These are phyloP conservation scores for Metschnikowia drakensbergensis DNA, from an alignment of 805 yeast species.

Conservation along the genomic window DNA sequence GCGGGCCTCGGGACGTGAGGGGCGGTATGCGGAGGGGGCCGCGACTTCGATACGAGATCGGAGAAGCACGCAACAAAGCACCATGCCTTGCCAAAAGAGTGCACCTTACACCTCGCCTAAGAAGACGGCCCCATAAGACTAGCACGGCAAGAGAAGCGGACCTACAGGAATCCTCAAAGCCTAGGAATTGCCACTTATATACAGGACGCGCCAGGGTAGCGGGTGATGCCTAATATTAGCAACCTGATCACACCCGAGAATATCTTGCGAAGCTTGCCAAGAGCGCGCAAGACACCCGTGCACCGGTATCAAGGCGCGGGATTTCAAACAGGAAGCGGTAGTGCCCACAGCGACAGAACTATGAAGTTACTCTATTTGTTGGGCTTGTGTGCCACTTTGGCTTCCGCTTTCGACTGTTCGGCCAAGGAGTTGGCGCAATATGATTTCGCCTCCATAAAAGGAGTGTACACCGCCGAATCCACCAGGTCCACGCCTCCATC, in stretches of 20 bases:
- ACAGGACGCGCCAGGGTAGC: no score
- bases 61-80: background rate
- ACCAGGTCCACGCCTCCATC: slow-evolving; percentile 76
- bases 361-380: slow-evolving; percentile 36
- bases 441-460: slow-evolving; percentile 47
- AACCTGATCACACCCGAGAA: no score
- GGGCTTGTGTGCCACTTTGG: slow-evolving; percentile 9
- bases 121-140: no score
- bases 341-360: slow-evolving; percentile 9
- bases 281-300: slow-evolving; percentile 11
- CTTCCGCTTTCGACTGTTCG: slow-evolving; percentile 31
- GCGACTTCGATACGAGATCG: background rate
- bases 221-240: no score
- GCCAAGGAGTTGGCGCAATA: slow-evolving; percentile 33
- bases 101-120: no score
- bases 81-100: no score
- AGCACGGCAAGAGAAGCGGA: no score
- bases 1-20: slow-evolving; percentile 3
- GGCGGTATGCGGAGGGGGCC: slow-evolving; percentile 1
- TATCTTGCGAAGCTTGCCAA: background rate
- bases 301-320: slow-evolving; percentile 23
- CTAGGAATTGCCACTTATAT: no score
- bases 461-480: slow-evolving; percentile 41
- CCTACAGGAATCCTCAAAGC: no score
- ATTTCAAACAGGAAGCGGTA: slow-evolving; percentile 15